phyloP scores from a whole-genome alignment of 2,329 filamentous ascomycete species.

The Phaeosphaeriaceae sp. region DNA sequence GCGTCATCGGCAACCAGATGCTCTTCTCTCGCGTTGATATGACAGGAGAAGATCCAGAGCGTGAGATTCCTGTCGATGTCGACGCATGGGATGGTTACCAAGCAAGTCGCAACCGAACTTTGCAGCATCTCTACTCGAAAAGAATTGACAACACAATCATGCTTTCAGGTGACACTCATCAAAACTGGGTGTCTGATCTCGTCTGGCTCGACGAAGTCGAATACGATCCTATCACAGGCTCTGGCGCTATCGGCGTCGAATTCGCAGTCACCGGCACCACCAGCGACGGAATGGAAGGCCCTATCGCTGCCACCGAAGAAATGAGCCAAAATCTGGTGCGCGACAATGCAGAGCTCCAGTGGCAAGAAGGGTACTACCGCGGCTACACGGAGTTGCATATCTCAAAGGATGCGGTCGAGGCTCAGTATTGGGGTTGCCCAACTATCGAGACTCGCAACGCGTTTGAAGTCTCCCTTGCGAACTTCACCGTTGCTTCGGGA shows the following conservation, averaged over 20 bases:
- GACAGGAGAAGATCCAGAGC: neutral
- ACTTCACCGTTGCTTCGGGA: neutral
- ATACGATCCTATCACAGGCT: neutral
- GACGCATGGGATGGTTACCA: conserved; percentile 65
- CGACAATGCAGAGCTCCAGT: conserved; percentile 69
- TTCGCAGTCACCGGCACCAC: conserved; percentile 63
- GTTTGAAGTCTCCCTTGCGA: neutral
- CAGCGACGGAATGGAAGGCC: conserved; percentile 54
- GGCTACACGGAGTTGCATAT: neutral
- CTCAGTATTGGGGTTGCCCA: neutral
- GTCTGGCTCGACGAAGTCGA: conserved; percentile 1
- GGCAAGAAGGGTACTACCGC: conserved; percentile 45
- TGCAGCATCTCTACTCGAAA: conserved; percentile 66
- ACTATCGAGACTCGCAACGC: neutral
- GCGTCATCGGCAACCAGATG: conserved; percentile 73
- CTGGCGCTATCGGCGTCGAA: conserved; percentile 38
- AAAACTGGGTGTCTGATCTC: conserved; percentile 58
- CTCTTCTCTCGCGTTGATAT: conserved; percentile 22
- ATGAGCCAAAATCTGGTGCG: conserved; percentile 27
- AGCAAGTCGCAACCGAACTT: conserved; percentile 65
- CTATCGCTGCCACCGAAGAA: conserved; percentile 55
- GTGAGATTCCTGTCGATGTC: conserved; percentile 47
- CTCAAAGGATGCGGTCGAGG: neutral
- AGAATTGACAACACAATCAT: conserved; percentile 73
- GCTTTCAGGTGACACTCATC: conserved; percentile 71